Evolutionary conservation across 23 red algal species (phyloP), one percentile per base, ranked within the genome.

Genomic region (Gracilariopsis chorda): DNA sequence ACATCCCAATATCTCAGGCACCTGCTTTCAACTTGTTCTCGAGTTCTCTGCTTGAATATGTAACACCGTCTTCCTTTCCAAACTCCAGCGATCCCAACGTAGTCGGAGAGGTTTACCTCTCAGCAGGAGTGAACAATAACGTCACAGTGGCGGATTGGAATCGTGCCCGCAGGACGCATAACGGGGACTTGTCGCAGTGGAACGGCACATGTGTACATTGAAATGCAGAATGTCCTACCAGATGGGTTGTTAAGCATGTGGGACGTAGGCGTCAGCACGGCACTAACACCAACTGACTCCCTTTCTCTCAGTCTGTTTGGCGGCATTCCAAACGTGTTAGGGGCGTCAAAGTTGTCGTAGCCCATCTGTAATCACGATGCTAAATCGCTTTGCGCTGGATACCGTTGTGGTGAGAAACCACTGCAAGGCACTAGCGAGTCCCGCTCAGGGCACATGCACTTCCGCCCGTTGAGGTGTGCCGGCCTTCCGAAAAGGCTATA

Each of bases 131-230:
- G 58, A 30, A 80, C 49, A 0, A 46, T 14, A 41, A 41, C n/a
- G 40, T 80, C 8, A 80, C 77, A 24, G 25, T 80, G 2, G 7
- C 48, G 21, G 77, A 80, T 7, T 80, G 77, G 77, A 80, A 80
- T 34, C 44, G 49, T 23, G 77, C 77, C n/a, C n/a, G 44, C 77
- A 6, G 44, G 27, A 7, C 77, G 77, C 33, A 8, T 80, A 34
- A 34, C 77, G 4, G 77, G 49, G 3, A 30, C 13, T 8, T 80
- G 77, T 36, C 28, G 77, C 28, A 33, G 23, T 27, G 55, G 77
- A 1, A 42, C 21, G 39, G 77, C 77, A 40, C 53, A 24, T 37
- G 77, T 80, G 19, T 21, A 19, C 21, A 29, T 80, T 5, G 27
- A 57, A 14, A 24, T 80, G 3, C 77, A 59, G 21, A 80, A 80